These are phyloP conservation scores for Camillea tinctor DNA, from an alignment of 2,329 filamentous ascomycete species.

Conservation along the genomic window DNA sequence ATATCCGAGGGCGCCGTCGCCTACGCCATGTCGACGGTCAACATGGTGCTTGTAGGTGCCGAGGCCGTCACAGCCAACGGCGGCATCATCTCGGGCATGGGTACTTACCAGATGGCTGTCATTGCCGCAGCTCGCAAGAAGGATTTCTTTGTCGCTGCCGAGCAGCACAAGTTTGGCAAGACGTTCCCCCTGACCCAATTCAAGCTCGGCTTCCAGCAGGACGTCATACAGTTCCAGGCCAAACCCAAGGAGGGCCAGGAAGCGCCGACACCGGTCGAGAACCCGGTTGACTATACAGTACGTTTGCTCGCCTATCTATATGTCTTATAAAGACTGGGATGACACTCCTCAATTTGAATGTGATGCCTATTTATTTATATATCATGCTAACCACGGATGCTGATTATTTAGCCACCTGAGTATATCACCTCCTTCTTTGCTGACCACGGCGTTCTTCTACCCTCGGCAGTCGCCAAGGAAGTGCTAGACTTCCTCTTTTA, in stretches of 20 bases:
- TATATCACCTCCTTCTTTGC: slow-evolving; percentile 31
- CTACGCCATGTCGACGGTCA: slow-evolving; percentile 73
- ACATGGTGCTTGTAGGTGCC: slow-evolving; percentile 65
- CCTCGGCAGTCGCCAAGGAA: slow-evolving; percentile 30
- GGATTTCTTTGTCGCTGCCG: slow-evolving; percentile 84
- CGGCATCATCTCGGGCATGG: slow-evolving; percentile 85
- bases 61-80: slow-evolving; percentile 95
- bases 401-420: slow-evolving; percentile 23
- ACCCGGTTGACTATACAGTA: slow-evolving; percentile 30
- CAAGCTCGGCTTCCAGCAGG: slow-evolving; percentile 40
- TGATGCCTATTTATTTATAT: too few relatives aligned
- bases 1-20: slow-evolving; percentile 75
- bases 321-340: too few relatives aligned
- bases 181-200: slow-evolving; percentile 77
- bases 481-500: slow-evolving; percentile 34
- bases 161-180: slow-evolving; percentile 95
- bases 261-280: not conserved
- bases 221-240: slow-evolving; percentile 34
- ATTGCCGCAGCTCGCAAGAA: slow-evolving; percentile 66
- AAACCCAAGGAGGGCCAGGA: slow-evolving; percentile 1
- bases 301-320: slow-evolving; percentile 3
- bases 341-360: too few relatives aligned
- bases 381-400: too few relatives aligned
- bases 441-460: slow-evolving; percentile 31
- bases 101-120: slow-evolving; percentile 80